Evolutionary conservation across 768 basidiomycete genomes (phyloP).

Genomic region (Podaxis carcinomalis): DNA sequence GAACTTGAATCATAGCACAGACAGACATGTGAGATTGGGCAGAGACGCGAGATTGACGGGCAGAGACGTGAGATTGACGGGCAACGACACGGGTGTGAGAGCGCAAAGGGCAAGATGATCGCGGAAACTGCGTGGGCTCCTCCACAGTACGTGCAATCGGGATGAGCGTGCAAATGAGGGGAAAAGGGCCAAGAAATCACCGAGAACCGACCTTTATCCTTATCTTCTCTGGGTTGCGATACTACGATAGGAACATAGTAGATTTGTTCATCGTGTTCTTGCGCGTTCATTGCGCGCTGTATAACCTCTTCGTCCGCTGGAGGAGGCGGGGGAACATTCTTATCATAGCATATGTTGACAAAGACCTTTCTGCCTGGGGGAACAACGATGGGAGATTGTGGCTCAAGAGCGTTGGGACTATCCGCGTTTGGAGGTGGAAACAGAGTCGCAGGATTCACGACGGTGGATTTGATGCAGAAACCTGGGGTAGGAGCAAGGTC

Average conservation of each 20-base stretch:
- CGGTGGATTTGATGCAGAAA: slow-evolving; percentile 65
- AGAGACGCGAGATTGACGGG: not conserved
- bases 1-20: not conserved
- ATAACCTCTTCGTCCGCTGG: slow-evolving; percentile 54
- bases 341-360: slow-evolving; percentile 70
- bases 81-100: not conserved
- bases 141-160: not conserved
- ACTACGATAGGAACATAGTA: slow-evolving; percentile 73
- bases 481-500: slow-evolving; percentile 57
- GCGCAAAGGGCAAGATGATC: not conserved
- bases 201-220: slow-evolving; percentile 59
- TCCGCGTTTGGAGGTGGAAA: slow-evolving; percentile 15
- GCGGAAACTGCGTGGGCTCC: not conserved
- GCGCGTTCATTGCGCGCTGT: slow-evolving; percentile 51
- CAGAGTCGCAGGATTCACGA: slow-evolving; percentile 36
- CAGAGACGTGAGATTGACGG: not conserved
- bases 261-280: slow-evolving; percentile 35
- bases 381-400: slow-evolving; percentile 27
- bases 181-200: not conserved
- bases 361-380: slow-evolving; percentile 60
- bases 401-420: slow-evolving; percentile 18
- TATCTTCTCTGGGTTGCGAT: slow-evolving; percentile 57
- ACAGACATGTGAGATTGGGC: not conserved
- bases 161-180: slow-evolving; percentile 2
- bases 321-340: slow-evolving; percentile 65